Percentiles rank a stretch among this genome's conserved stretches.
Evolutionary conservation across 306 rosid species (phyloP).

Genomic region (Purshia tridentata): DNA sequence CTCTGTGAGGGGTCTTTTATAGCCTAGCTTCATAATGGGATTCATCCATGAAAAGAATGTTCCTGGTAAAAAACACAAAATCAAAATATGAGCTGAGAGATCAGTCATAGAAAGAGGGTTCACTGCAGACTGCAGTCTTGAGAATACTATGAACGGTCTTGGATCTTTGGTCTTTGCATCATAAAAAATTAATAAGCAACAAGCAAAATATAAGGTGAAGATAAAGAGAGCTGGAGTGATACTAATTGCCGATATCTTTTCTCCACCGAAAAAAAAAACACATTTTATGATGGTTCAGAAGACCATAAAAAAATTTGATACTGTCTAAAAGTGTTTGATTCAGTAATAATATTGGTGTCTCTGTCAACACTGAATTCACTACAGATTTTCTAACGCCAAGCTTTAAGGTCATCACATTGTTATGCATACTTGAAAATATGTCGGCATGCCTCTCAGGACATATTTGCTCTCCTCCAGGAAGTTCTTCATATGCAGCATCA

Average conservation of each 20-base stretch:
- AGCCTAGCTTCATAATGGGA: slow-evolving; percentile 75
- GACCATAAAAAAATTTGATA: background rate
- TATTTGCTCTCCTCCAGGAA: slow-evolving; percentile 75
- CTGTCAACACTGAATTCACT: slow-evolving; percentile 13
- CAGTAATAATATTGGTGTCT: background rate
- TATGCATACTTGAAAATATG: slow-evolving; percentile 71
- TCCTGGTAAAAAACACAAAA: slow-evolving; percentile 41
- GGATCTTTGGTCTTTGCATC: background rate
- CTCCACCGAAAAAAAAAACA: background rate
- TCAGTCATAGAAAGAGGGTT: slow-evolving; percentile 13
- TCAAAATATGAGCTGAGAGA: slow-evolving; percentile 21
- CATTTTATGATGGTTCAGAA: slow-evolving; percentile 11
- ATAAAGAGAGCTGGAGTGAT: background rate
- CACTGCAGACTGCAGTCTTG: slow-evolving; percentile 7
- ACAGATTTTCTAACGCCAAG: background rate
- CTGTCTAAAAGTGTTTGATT: background rate
- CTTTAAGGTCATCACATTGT: slow-evolving; percentile 20
- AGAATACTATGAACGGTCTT: slow-evolving; percentile 12
- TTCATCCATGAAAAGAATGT: slow-evolving; percentile 76
- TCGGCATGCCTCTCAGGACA: slow-evolving; percentile 74
- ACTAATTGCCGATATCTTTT: background rate
- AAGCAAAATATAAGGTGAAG: background rate
- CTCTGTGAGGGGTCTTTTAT: slow-evolving; percentile 79
- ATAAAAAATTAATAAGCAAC: background rate
- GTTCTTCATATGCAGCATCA: slow-evolving; percentile 76